phyloP scores from a whole-genome alignment of 2,329 filamentous ascomycete genomes.

The Colletotrichum cereale region DNA sequence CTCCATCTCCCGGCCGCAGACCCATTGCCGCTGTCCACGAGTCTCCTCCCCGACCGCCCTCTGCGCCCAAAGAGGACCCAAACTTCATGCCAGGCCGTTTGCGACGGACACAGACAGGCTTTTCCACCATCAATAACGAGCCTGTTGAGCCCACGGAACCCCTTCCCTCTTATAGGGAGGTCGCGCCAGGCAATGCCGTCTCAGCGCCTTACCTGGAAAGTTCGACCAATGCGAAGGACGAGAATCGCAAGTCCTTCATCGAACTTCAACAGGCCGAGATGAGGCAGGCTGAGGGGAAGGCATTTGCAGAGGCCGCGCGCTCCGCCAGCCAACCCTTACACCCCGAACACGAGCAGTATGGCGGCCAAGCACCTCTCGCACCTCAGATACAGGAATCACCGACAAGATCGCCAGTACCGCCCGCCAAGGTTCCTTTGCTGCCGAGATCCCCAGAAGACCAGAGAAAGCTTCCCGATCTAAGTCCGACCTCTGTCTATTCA shows the following conservation, averaged over 20 bases:
- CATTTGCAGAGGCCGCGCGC: conserved; percentile 65
- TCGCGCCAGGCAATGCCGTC: conserved; percentile 50
- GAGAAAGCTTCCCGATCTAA: conserved; percentile 52
- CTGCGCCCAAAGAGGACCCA: conserved; percentile 49
- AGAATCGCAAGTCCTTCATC: conserved; percentile 69
- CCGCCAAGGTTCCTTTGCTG: conserved; percentile 43
- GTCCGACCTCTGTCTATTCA: conserved; percentile 52
- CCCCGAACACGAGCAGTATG: conserved; percentile 47
- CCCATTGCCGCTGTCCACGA: conserved; percentile 47
- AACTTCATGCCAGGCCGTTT: conserved; percentile 67
- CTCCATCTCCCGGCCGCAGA: conserved; percentile 44
- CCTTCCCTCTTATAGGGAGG: conserved; percentile 31
- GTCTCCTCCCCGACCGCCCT: conserved; percentile 43
- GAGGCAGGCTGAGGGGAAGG: conserved; percentile 70
- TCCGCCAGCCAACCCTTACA: conserved; percentile 45
- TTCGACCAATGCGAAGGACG: conserved; percentile 57
- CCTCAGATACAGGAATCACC: conserved; percentile 44
- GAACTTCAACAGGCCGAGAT: conserved; percentile 71
- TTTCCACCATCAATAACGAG: conserved; percentile 50
- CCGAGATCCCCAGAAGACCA: conserved; percentile 42
- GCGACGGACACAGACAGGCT: conserved; percentile 70
- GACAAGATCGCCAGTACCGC: conserved; percentile 23
- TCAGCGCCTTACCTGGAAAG: conserved; percentile 59
- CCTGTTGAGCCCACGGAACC: conserved; percentile 27
- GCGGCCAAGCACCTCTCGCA: conserved; percentile 44